These are phyloP conservation scores for Salix udensis DNA, from an alignment of 345 rosid species.

Conservation along the genomic window DNA sequence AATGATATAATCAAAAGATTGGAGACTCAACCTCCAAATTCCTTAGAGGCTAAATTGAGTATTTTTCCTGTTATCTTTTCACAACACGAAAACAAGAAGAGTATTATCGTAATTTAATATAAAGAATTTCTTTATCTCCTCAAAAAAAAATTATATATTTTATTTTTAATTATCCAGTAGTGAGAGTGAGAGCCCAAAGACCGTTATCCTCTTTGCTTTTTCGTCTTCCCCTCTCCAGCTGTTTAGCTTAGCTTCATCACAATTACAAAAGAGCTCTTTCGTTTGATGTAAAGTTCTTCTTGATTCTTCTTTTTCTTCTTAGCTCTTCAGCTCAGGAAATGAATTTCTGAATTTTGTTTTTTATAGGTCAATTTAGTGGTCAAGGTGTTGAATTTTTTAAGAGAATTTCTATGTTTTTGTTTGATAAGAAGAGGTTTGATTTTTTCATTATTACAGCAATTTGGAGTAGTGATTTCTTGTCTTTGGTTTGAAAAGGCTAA, in stretches of 20 bases:
- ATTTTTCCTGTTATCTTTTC: background rate
- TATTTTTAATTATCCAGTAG: too few species aligned
- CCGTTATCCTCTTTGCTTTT: background rate
- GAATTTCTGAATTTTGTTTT: background rate
- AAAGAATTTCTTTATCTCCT: too few species aligned
- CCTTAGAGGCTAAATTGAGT: background rate
- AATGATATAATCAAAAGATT: background rate
- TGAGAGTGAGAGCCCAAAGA: background rate
- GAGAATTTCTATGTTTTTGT: background rate
- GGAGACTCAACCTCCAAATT: too few species aligned
- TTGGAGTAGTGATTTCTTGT: background rate
- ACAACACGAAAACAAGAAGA: background rate
- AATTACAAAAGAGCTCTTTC: background rate
- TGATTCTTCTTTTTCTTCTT: background rate
- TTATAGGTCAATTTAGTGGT: background rate
- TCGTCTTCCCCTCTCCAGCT: background rate
- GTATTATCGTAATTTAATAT: too few species aligned
- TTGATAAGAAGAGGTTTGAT: background rate
- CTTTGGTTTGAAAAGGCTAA: background rate
- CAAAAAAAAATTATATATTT: too few species aligned
- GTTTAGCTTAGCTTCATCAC: background rate
- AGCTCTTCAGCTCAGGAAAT: background rate
- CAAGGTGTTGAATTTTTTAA: background rate
- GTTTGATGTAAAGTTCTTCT: background rate
- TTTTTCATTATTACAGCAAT: background rate